These are phyloP conservation scores for Pythium utonaiense DNA, from an alignment of 352 stramenopile species.

Conservation along the genomic window DNA sequence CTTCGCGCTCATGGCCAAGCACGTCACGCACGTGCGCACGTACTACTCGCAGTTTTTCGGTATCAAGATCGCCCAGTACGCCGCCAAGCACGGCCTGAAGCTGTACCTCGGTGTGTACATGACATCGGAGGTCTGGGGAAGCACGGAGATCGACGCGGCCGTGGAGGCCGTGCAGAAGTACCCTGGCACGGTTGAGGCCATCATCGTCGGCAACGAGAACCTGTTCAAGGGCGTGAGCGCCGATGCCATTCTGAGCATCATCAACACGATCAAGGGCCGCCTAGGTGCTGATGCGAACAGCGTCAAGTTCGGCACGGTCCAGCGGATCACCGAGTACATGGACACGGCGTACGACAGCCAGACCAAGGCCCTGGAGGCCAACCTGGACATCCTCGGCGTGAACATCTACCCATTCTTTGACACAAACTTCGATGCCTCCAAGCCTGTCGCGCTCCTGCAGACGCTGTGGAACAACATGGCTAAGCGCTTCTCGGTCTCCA, in stretches of 20 bases:
- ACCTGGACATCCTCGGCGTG: conserved; percentile 50
- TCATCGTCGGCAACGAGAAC: conserved; percentile 32
- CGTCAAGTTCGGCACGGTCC: conserved; percentile 23
- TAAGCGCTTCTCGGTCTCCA: conserved; percentile 29
- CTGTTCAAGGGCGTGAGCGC: conserved; percentile 23
- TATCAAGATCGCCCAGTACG: conserved; percentile 21
- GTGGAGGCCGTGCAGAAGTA: conserved; percentile 18
- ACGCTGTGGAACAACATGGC: conserved; percentile 41
- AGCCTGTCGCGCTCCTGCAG: conserved; percentile 39
- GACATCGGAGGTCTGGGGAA: conserved; percentile 24
- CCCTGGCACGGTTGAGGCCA: conserved; percentile 22
- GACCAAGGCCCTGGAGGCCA: conserved; percentile 24
- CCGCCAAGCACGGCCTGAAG: conserved; percentile 22
- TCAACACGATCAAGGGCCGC: conserved; percentile 27
- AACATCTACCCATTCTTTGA: conserved; percentile 66
- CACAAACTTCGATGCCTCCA: conserved; percentile 41
- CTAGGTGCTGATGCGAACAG: conserved; percentile 13
- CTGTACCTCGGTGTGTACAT: conserved; percentile 33
- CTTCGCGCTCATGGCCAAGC: conserved; percentile 28
- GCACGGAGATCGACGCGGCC: conserved; percentile 20
- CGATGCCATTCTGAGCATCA: conserved; percentile 23
- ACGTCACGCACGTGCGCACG: conserved; percentile 27
- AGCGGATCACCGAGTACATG: conserved; percentile 49
- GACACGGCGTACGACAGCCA: conserved; percentile 31
- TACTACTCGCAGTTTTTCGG: conserved; percentile 33